Evolutionary conservation across 2,329 filamentous ascomycete species (phyloP).

Genomic region (Trichoderma brevicompactum): DNA sequence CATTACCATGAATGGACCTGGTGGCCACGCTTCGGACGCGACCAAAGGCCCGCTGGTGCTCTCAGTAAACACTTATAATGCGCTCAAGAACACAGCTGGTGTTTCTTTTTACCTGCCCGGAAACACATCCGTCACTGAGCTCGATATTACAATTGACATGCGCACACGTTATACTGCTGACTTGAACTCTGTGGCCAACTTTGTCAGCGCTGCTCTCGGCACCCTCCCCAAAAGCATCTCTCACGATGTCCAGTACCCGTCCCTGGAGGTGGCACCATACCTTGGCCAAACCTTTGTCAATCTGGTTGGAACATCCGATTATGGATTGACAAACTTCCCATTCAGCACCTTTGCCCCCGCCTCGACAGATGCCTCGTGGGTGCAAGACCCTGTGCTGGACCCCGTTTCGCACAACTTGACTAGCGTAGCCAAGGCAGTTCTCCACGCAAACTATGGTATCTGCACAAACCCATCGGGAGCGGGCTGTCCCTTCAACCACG

Average conservation of each 20-base stretch:
- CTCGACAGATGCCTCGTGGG: slow-evolving; percentile 31
- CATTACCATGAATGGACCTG: slow-evolving; percentile 30
- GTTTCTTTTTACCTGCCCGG: slow-evolving; percentile 30
- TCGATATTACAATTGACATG: slow-evolving; percentile 33
- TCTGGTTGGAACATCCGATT: slow-evolving; percentile 20
- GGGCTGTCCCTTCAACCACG: slow-evolving; percentile 32
- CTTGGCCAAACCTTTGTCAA: slow-evolving; percentile 27
- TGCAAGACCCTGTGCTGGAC: slow-evolving; percentile 29
- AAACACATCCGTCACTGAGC: slow-evolving; percentile 29
- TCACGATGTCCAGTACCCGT: slow-evolving; percentile 31
- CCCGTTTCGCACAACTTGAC: slow-evolving; percentile 18
- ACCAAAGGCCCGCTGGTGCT: slow-evolving; percentile 29
- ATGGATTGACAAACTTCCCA: slow-evolving; percentile 25
- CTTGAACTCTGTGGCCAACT: slow-evolving; percentile 27
- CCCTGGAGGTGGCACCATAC: slow-evolving; percentile 28
- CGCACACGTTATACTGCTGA: slow-evolving; percentile 30
- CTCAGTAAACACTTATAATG: slow-evolving; percentile 29
- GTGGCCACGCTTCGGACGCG: slow-evolving; percentile 31
- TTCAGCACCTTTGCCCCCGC: slow-evolving; percentile 30
- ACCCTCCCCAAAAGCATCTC: slow-evolving; percentile 20
- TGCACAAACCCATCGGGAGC: slow-evolving; percentile 14
- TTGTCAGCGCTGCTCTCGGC: slow-evolving; percentile 27
- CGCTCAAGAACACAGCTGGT: slow-evolving; percentile 20
- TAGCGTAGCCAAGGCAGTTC: slow-evolving; percentile 27
- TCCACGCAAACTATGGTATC: slow-evolving; percentile 32